Base-by-base conservation (phyloP, 306 rosid genomes). In the Quercus mongolica region DNA sequence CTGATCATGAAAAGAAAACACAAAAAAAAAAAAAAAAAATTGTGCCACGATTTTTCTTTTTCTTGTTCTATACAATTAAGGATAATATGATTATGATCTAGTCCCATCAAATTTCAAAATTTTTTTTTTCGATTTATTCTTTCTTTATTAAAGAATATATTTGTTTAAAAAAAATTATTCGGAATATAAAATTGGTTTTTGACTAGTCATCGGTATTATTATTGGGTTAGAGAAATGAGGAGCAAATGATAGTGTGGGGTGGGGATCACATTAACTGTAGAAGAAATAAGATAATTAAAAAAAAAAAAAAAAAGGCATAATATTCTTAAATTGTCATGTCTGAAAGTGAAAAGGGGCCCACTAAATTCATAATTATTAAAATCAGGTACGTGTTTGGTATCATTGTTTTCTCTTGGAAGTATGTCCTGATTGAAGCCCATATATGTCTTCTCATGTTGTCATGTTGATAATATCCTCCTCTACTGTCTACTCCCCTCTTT, bases 241-340 rank as follows among this genome's bases (percentile, higher is more conserved):
- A 58, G 61, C 55, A 74, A 76, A 77, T 75, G 75, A 59, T 41
- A 8, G 46, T 41, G 3, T 8, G 77, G 81, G 52, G 23, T 76
- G 83, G 81, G 86, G 84, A 56, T 71, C 77, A 49, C 74, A 74
- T 38, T 38, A 74, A 84, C 79, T 69, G 69, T 68, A 76, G 81
- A 73, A 77, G 65, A 79, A 71, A 69, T 54, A 49, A 71, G 67
- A n/a, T 41, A 82, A 7, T 1, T 0, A 1, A 41, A 41, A 41
- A 7, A 35, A 0, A 1, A 5, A 33, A 35, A 38, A 38, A 38
- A 70, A 76, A 75, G 64, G 61, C 74, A 78, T 80, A 72, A 65
- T 83, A 85, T 78, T 83, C 84, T 84, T 82, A 87, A 83, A 63
- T 82, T 89, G 93, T 87, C 87, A 85, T 82, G 88, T 87, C 88